phyloP scores from a whole-genome alignment of 2,329 filamentous ascomycete genomes.

The Pseudogymnoascus sp. region DNA sequence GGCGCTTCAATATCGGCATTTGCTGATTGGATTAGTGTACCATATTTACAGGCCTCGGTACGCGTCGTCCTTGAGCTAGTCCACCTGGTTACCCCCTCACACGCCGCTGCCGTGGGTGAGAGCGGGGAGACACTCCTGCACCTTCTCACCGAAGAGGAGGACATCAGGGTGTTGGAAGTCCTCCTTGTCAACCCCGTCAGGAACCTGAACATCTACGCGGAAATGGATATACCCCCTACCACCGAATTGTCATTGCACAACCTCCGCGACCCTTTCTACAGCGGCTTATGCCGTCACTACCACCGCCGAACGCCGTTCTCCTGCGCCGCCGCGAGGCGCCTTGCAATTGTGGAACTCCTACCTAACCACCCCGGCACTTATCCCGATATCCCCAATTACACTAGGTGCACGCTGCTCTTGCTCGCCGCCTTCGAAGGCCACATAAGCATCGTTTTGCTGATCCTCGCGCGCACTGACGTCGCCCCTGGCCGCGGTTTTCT shows the following conservation, averaged over 20 bases:
- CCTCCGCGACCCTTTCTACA: not conserved
- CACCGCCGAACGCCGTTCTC: not conserved
- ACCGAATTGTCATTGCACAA: not conserved
- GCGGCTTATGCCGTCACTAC: not conserved
- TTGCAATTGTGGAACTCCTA: too few species aligned
- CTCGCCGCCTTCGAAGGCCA: not conserved
- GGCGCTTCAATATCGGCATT: not conserved
- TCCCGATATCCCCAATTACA: not conserved
- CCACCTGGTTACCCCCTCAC: not conserved
- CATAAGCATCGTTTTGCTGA: not conserved
- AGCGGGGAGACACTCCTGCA: not conserved
- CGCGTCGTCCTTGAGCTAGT: not conserved
- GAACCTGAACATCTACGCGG: too few species aligned
- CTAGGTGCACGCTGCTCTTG: not conserved
- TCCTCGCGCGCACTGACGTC: not conserved
- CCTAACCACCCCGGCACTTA: not conserved
- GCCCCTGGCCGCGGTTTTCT: not conserved
- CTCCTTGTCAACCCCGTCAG: too few species aligned
- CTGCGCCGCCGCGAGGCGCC: too few species aligned
- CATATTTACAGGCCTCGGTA: too few species aligned
- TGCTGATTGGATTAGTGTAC: too few species aligned
- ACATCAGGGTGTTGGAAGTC: not conserved
- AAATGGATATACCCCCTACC: too few species aligned
- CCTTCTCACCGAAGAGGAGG: not conserved
- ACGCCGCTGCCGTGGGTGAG: not conserved